Evolutionary conservation across 2,329 filamentous ascomycete genomes (phyloP), one percentile per base, ranked within the genome.

Genomic region (Fusarium piperis): DNA sequence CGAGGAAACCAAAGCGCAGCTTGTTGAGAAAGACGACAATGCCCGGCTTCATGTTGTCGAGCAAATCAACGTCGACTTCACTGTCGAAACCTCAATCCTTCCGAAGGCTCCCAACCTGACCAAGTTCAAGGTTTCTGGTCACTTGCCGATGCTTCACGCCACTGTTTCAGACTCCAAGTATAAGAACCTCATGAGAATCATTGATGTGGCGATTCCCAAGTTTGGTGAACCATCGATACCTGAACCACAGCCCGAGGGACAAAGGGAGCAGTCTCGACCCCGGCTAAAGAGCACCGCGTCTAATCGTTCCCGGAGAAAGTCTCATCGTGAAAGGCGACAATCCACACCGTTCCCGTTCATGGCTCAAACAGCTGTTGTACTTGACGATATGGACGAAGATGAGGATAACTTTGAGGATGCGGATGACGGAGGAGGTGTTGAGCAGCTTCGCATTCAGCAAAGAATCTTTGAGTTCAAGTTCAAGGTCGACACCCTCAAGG

Each of bases 401-500:
- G 88, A 91, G 1, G 89, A 91, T 35, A 83, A 86, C 33, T 93
- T 92, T 65, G 88, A 93, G 76, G 90, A 95, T 67, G 88, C 91
- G 4, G 84, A 86, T 20, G 88, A 92, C 64, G 88, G 87, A 9
- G 85, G 81, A 36, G 82, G 82, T 9, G 85, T 84, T 16, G 85
- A 90, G 52, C 86, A 90, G 36, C 84, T 93, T 28, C 93, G 93
- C 76, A 85, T 96, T 52, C 93, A 97, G 76, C 95, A 98, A 76
- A 92, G 93, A 48, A 95, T 92, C 71, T 98, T 99, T 74, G 94
- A 99, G 79, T 94, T 99, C 83, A 97, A 95, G 73, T 99, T 99
- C 81, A 94, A 94, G 10, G 96, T 99, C 36, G 96, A 97, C 77
- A 94, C 93, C 67, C 87, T 99, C 51, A 95, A 97, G 81, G 96